These are phyloP conservation scores for Tricholoma terreum DNA, from an alignment of 768 basidiomycete species.

Conservation along the genomic window DNA sequence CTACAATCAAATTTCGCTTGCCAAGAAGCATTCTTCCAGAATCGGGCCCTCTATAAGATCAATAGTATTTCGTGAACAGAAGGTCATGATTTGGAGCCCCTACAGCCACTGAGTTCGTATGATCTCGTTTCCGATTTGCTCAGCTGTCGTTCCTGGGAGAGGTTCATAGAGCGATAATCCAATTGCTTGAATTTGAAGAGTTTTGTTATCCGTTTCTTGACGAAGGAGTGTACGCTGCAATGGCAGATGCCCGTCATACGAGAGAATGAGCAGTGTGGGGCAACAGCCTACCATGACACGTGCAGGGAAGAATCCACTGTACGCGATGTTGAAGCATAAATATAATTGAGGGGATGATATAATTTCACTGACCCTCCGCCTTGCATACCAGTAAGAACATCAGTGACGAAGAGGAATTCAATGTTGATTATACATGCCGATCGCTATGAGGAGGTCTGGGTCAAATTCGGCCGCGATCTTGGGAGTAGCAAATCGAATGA, in stretches of 20 bases:
- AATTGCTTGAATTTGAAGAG: slow-evolving; percentile 93
- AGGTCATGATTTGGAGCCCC: slow-evolving; percentile 21
- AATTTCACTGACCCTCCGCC: slow-evolving; percentile 73
- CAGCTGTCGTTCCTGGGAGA: slow-evolving; percentile 67
- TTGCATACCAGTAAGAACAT: slow-evolving; percentile 26
- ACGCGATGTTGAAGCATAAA: slow-evolving; percentile 10
- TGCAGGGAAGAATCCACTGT: slow-evolving; percentile 93
- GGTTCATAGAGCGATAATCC: slow-evolving; percentile 95
- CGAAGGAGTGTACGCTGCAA: slow-evolving; percentile 81
- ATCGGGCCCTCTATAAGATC: slow-evolving; percentile 52
- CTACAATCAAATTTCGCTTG: slow-evolving; percentile 77
- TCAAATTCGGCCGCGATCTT: slow-evolving; percentile 77
- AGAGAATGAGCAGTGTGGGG: slow-evolving; percentile 5
- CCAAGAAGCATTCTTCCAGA: slow-evolving; percentile 73
- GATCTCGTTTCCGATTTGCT: slow-evolving; percentile 80
- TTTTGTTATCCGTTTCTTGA: slow-evolving; percentile 61
- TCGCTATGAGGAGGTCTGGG: slow-evolving; percentile 84
- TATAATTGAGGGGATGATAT: slow-evolving; percentile 13
- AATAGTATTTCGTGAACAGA: slow-evolving; percentile 4
- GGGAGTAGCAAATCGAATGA: slow-evolving; percentile 65
- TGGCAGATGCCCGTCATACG: not conserved
- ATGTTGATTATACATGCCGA: slow-evolving; percentile 45
- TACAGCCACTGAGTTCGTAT: slow-evolving; percentile 97
- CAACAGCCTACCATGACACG: slow-evolving; percentile 65
- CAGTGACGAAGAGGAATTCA: not conserved